phyloP scores from a whole-genome alignment of 176 grass and related monocot genomes.

The Eragrostis nindensis region DNA sequence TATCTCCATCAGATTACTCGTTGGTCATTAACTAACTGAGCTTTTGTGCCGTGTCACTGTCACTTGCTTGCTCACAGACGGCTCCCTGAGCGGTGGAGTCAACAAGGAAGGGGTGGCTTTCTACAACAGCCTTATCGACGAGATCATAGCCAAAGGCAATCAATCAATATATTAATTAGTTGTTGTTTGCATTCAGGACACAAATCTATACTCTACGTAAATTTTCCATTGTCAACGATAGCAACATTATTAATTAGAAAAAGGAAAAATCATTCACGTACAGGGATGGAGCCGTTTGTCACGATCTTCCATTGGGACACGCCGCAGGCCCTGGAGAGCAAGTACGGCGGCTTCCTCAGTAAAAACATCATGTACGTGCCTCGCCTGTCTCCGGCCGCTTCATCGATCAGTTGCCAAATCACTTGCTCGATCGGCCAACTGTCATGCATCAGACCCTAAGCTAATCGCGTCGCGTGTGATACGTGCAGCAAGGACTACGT shows the following conservation, averaged over 20 bases:
- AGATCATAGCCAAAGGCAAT: slow-evolving; percentile 56
- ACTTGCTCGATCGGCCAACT: background rate
- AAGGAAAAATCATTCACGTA: background rate
- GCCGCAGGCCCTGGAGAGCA: slow-evolving; percentile 63
- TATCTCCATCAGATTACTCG: background rate
- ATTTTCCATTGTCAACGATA: background rate
- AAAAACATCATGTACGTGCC: slow-evolving; percentile 57
- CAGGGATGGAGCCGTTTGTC: slow-evolving; percentile 65
- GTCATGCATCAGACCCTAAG: too few species aligned
- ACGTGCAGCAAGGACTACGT: slow-evolving; percentile 61
- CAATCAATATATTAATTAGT: background rate
- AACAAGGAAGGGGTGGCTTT: slow-evolving; percentile 66
- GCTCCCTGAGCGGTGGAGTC: slow-evolving; percentile 61
- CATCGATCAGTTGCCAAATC: background rate
- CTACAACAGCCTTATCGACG: slow-evolving; percentile 80
- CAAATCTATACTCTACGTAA: background rate
- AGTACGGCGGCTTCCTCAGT: slow-evolving; percentile 77
- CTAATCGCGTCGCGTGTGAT: too few species aligned
- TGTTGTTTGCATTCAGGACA: background rate
- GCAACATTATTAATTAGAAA: too few species aligned
- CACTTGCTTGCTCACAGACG: slow-evolving; percentile 42
- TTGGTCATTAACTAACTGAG: background rate
- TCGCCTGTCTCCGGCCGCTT: too few species aligned
- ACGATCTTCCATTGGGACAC: slow-evolving; percentile 86
- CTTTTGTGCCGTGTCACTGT: background rate